Base-by-base conservation (phyloP, 2,329 filamentous ascomycete genomes). In the Malbranchea cinnamomea region DNA sequence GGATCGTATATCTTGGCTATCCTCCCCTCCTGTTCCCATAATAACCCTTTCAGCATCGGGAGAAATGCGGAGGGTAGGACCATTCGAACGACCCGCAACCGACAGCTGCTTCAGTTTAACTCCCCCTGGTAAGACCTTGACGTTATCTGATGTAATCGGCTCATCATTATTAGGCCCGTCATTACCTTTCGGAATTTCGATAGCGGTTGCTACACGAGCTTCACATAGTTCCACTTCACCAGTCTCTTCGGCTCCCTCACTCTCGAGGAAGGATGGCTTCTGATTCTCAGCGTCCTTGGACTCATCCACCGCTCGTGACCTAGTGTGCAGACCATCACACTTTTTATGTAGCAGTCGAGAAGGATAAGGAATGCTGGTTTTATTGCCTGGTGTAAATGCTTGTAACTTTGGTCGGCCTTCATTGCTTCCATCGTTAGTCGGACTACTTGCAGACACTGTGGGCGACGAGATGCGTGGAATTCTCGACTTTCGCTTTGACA, bases 41-140 rank as follows among this genome's bases (percentile, higher is more conserved):
- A 42, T 39, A n/a, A 42, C 14, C n/a, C 30, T 34, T 6, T 41
- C 38, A n/a, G 40, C 40, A 12, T 40, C 38, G 10, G 38, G 33
- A 3, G 38, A 37, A 19, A 42, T 41, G 12, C 38, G 37, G 6
- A 42, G 32, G 16, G 35, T 31, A 8, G 38, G 40, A 4, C 40
- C 40, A 23, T 23, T 29, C 10, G 20, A 28, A 19, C 33, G 29
- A 3, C 28, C 30, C 7, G 16, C 16, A 8, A 36, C 28, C 9
- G 37, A 35, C 20, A 42, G 28, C 10, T 41, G 35, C 22, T 40
- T 42, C 13, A 38, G 21, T 26, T 19, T 37, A 8, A 38, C 30
- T 10, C 31, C 36, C 4, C 26, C 28, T 11, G 28, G 24, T 1
- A 21, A 26, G 5, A 30, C 7, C 9, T 19, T 30, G 23, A 28